A percentile compares a stretch with the other conserved stretches of the same genome.
phyloP scores from a whole-genome alignment of 139 green algal genomes.

The Micractinium conductrix region DNA sequence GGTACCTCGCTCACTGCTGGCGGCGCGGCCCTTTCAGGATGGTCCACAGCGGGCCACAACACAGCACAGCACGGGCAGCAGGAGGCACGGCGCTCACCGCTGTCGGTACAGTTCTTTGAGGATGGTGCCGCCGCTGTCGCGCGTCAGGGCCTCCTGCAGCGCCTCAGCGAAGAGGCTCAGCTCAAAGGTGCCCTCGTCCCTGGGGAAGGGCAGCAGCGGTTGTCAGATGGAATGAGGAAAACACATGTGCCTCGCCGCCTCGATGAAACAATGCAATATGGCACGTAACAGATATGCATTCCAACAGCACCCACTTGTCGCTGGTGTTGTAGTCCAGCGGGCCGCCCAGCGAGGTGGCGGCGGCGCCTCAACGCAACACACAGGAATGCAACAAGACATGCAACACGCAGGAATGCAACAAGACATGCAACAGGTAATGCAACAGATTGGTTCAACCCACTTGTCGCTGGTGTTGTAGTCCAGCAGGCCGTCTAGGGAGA shows the following conservation, averaged over 20 bases:
- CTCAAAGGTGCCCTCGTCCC: constrained; percentile 75
- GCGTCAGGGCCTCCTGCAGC: constrained; percentile 72
- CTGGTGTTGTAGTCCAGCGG: constrained; percentile 84
- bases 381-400: too few relatives aligned
- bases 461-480: constrained; percentile 77
- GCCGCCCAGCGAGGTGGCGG: constrained; percentile 67
- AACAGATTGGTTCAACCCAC: neutral
- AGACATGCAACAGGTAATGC: too few relatives aligned
- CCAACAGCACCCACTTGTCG: constrained; percentile 22
- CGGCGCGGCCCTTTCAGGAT: too few relatives aligned
- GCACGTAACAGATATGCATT: too few relatives aligned
- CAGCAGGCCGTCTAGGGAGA: constrained; percentile 77
- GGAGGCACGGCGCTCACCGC: neutral
- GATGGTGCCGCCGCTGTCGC: constrained; percentile 59
- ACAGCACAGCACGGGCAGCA: neutral
- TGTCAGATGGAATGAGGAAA: too few relatives aligned
- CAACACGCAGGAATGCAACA: too few relatives aligned
- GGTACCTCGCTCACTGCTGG: neutral
- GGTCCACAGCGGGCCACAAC: neutral
- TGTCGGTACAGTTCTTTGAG: constrained; percentile 17
- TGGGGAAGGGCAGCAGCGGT: constrained; percentile 9
- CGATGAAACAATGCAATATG: too few relatives aligned
- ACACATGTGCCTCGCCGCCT: too few relatives aligned
- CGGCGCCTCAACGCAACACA: too few relatives aligned
- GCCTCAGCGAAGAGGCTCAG: constrained; percentile 76